These are phyloP conservation scores for Diplogelasinospora grovesii DNA, from an alignment of 495 filamentous ascomycete genomes.

Conservation along the genomic window DNA sequence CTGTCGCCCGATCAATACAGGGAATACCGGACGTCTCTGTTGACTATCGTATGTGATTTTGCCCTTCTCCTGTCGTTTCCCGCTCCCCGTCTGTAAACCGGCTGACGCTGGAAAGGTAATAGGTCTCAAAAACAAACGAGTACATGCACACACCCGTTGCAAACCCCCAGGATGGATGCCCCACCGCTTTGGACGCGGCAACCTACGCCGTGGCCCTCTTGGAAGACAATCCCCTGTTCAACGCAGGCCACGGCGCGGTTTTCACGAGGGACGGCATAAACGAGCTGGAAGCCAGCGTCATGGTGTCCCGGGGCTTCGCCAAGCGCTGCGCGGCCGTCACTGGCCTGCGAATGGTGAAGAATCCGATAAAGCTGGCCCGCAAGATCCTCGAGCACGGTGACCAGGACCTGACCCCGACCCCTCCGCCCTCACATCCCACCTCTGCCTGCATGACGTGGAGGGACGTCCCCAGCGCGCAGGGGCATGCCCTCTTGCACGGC, in stretches of 20 bases:
- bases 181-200: conserved; percentile 62
- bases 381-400: conserved; percentile 63
- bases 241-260: conserved; percentile 77
- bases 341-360: conserved; percentile 62
- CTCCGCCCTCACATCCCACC: conserved; percentile 19
- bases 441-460: not conserved
- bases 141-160: conserved; percentile 29
- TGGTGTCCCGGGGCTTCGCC: conserved; percentile 66
- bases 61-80: no score
- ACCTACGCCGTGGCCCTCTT: conserved; percentile 69
- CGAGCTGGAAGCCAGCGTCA: conserved; percentile 86
- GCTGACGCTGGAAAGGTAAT: no score
- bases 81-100: not conserved
- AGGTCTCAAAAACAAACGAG: conserved; percentile 28
- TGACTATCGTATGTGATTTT: conserved; percentile 49
- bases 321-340: conserved; percentile 76
- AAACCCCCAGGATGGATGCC: conserved; percentile 6
- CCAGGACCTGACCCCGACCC: conserved; percentile 30
- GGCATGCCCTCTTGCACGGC: conserved; percentile 64
- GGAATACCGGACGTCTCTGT: conserved; percentile 56
- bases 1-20: conserved; percentile 56
- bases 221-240: conserved; percentile 80
- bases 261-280: conserved; percentile 77
- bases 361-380: conserved; percentile 69
- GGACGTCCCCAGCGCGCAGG: conserved; percentile 44